These are phyloP conservation scores for Colletotrichum gigasporum DNA, from an alignment of 2,329 filamentous ascomycete species.

Conservation along the genomic window DNA sequence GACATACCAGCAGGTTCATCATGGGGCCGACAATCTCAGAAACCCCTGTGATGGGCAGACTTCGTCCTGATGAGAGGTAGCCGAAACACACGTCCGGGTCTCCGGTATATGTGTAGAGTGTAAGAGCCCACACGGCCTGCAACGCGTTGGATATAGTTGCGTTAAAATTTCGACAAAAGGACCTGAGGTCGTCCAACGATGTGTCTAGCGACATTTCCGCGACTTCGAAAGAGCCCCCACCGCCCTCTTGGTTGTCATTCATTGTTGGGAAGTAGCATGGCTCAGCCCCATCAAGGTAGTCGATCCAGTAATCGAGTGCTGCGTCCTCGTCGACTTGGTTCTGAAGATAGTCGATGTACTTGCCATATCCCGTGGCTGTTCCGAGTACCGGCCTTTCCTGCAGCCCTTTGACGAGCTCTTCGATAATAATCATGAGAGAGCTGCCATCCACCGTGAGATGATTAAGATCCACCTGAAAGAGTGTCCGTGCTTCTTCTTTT, in stretches of 20 bases:
- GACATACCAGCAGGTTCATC: conserved; percentile 17
- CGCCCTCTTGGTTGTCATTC: conserved; percentile 8
- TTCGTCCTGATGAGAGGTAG: conserved; percentile 20
- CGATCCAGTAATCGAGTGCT: conserved; percentile 35
- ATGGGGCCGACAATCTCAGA: conserved; percentile 25
- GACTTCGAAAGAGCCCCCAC: background rate
- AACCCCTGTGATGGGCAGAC: background rate
- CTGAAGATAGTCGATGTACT: conserved; percentile 34
- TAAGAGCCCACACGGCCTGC: conserved; percentile 19
- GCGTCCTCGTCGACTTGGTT: conserved; percentile 18
- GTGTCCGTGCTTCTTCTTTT: no score
- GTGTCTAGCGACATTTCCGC: background rate
- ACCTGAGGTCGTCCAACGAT: background rate
- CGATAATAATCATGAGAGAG: conserved; percentile 16
- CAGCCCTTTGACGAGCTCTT: background rate
- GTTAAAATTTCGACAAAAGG: conserved; percentile 8
- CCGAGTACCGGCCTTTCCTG: background rate
- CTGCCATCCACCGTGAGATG: conserved; percentile 22
- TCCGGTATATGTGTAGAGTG: conserved; percentile 9
- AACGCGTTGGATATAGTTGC: background rate
- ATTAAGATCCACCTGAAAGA: conserved; percentile 18
- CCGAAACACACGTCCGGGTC: conserved; percentile 18
- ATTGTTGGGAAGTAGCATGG: conserved; percentile 34
- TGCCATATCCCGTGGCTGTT: conserved; percentile 24
- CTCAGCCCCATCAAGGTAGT: conserved; percentile 31